A percentile compares a stretch with the other conserved stretches of the same genome.
Conservation (phyloP, 768 basidiomycete species). For the Hemileccinum rubropunctum region DNA sequence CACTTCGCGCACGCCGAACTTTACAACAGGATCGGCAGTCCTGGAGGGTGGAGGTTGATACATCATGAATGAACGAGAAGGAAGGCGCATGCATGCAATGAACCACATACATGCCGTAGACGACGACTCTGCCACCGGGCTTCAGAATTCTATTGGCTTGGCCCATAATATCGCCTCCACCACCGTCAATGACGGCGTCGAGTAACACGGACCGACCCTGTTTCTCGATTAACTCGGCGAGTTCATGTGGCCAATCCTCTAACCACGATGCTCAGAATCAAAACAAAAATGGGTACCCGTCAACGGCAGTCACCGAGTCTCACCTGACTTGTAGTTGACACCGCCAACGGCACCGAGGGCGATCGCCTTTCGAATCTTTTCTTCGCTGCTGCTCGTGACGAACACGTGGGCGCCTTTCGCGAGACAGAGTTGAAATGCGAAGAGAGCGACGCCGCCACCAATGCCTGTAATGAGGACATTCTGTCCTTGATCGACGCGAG, state of each 20-base stretch:
- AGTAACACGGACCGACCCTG: constrained; percentile 31
- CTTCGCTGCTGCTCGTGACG: constrained; percentile 68
- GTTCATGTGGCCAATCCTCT: constrained; percentile 54
- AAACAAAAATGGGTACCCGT: not conserved
- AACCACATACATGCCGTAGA: constrained; percentile 57
- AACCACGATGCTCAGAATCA: not conserved
- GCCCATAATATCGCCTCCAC: constrained; percentile 61
- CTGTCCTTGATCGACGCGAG: constrained; percentile 56
- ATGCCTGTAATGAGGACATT: constrained; percentile 80
- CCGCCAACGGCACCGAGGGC: constrained; percentile 76
- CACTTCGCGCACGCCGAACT: constrained; percentile 77
- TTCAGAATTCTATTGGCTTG: constrained; percentile 50
- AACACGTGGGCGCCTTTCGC: constrained; percentile 79
- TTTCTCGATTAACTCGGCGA: constrained; percentile 42
- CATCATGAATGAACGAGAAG: constrained; percentile 4
- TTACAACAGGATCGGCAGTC: constrained; percentile 58
- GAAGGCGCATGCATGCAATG: not conserved
- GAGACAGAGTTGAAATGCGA: constrained; percentile 71
- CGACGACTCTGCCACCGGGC: constrained; percentile 55
- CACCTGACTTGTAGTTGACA: constrained; percentile 67
- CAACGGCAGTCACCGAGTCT: not conserved
- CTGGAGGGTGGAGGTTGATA: constrained; percentile 34
- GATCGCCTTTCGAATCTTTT: constrained; percentile 67
- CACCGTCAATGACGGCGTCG: constrained; percentile 68
- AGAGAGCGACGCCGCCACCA: constrained; percentile 81